Conservation (phyloP, 169 alveolate species). For the Condylostoma magnum region DNA sequence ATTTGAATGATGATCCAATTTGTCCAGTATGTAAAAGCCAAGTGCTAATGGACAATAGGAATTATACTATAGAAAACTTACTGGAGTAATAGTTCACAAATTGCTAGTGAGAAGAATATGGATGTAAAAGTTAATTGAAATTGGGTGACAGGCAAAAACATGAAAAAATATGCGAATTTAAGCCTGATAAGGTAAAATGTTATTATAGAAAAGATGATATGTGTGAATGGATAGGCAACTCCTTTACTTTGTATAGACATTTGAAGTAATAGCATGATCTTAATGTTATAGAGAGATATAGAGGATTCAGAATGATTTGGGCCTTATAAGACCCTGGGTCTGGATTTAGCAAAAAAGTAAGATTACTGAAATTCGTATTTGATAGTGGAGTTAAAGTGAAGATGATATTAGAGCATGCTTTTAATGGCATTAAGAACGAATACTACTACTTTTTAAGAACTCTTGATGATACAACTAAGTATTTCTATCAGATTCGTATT, state of each 20-base stretch:
- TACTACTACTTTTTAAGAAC: too few relatives aligned
- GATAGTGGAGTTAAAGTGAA: too few relatives aligned
- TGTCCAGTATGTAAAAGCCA: constrained; percentile 19
- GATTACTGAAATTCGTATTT: too few relatives aligned
- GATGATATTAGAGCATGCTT: too few relatives aligned
- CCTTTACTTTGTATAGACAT: not conserved
- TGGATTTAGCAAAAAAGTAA: too few relatives aligned
- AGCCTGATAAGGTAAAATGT: constrained; percentile 4
- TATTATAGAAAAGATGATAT: not conserved
- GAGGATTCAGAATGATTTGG: not conserved
- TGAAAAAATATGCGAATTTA: constrained; percentile 7
- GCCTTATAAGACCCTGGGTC: too few relatives aligned
- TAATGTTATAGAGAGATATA: not conserved
- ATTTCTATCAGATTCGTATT: too few relatives aligned
- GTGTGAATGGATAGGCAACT: constrained; percentile 19
- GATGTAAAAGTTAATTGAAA: not conserved
- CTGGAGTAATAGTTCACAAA: not conserved
- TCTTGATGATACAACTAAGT: too few relatives aligned
- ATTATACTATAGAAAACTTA: not conserved
- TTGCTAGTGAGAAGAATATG: constrained; percentile 9
- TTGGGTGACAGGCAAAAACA: not conserved
- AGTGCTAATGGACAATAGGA: not conserved
- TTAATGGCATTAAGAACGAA: too few relatives aligned
- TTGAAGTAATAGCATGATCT: not conserved
- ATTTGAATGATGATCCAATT: not conserved